These are phyloP conservation scores for Harringtonia aguacate DNA, from an alignment of 2,329 filamentous ascomycete genomes.

Conservation along the genomic window DNA sequence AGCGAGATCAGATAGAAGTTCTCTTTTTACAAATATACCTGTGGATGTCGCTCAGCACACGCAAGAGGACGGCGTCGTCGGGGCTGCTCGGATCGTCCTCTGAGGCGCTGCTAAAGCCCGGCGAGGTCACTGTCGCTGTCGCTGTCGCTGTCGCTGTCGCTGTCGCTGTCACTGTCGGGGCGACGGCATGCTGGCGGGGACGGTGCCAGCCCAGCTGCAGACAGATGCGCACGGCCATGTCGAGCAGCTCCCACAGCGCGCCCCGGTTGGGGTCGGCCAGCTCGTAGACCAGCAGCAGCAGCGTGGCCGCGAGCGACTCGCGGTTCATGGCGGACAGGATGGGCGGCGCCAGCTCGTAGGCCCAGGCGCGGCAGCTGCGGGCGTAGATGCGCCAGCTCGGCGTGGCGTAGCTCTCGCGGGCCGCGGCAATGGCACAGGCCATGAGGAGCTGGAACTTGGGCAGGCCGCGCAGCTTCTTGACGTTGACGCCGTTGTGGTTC, in stretches of 20 bases:
- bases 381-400: conserved; percentile 1
- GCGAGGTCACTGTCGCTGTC: too few relatives aligned
- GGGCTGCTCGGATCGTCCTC: not conserved
- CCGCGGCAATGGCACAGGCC: conserved; percentile 4
- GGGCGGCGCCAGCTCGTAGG: not conserved
- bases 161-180: not conserved
- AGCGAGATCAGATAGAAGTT: not conserved
- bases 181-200: not conserved
- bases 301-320: not conserved
- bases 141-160: not conserved
- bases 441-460: conserved; percentile 1
- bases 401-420: not conserved
- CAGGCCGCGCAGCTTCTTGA: not conserved
- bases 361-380: not conserved
- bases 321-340: not conserved
- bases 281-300: conserved; percentile 2
- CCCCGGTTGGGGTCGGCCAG: conserved; percentile 2
- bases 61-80: not conserved
- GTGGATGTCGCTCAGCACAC: not conserved
- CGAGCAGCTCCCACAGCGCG: conserved; percentile 3
- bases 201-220: conserved; percentile 4
- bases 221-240: conserved; percentile 1
- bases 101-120: too few relatives aligned
- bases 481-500: not conserved
- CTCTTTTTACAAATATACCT: not conserved